These are phyloP conservation scores for Butyriboletus appendiculatus DNA, from an alignment of 1,284 basidiomycete species.

Conservation along the genomic window DNA sequence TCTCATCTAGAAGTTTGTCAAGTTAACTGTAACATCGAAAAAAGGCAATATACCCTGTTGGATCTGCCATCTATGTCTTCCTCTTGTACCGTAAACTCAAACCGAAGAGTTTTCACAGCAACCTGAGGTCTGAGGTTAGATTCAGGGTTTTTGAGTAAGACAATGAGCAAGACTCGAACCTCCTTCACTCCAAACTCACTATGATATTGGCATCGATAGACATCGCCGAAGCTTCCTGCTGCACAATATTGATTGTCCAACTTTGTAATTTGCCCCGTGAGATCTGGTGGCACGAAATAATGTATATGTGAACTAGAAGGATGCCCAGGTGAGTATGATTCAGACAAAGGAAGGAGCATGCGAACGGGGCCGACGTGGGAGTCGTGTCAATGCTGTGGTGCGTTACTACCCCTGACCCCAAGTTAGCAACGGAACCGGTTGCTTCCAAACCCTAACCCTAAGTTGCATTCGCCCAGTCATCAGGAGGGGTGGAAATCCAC, in stretches of 20 bases:
- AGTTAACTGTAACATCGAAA: background rate
- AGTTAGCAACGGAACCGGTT: too few relatives aligned
- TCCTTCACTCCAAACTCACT: background rate
- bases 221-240: constrained; percentile 5
- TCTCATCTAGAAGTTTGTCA: constrained; percentile 9
- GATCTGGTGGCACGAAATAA: background rate
- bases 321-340: background rate
- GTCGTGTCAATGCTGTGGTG: too few relatives aligned
- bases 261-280: constrained; percentile 3
- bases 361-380: background rate
- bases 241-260: constrained; percentile 1
- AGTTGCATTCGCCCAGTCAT: background rate
- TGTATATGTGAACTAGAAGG: background rate
- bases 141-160: background rate
- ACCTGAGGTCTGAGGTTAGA: background rate
- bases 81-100: constrained; percentile 1
- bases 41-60: background rate
- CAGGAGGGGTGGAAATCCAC: too few relatives aligned
- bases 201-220: constrained; percentile 4
- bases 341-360: background rate
- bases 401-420: too few relatives aligned
- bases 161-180: background rate
- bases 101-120: constrained; percentile 16
- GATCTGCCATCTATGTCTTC: background rate
- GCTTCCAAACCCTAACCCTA: constrained; percentile 26